These are phyloP conservation scores for Canna indica DNA, from an alignment of 176 grass and related monocot genomes.

Conservation along the genomic window DNA sequence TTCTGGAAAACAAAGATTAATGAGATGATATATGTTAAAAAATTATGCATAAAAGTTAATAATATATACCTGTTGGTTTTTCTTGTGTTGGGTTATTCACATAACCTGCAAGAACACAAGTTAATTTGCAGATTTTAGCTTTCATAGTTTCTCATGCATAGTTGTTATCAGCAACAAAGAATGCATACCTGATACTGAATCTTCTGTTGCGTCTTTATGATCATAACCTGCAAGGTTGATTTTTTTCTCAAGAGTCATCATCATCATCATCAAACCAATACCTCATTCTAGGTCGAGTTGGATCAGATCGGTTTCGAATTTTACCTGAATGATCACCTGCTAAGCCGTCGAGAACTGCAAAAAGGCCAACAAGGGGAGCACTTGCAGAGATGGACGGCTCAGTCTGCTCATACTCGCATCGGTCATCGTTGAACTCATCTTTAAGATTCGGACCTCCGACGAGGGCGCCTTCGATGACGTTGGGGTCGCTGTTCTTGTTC, in stretches of 20 bases:
- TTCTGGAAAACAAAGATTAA: neutral
- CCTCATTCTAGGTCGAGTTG: neutral
- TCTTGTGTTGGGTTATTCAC: neutral
- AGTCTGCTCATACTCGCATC: slow-evolving; percentile 57
- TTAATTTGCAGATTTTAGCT: too few relatives aligned
- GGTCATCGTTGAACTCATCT: slow-evolving; percentile 64
- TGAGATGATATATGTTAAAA: neutral
- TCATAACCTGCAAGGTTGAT: slow-evolving; percentile 3
- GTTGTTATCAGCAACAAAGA: neutral
- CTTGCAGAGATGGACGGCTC: slow-evolving; percentile 55
- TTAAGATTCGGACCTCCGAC: slow-evolving; percentile 60
- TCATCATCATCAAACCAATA: neutral
- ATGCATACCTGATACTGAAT: neutral
- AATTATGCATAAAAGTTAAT: too few relatives aligned
- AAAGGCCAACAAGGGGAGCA: slow-evolving; percentile 64
- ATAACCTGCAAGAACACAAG: neutral
- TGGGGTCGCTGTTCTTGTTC: slow-evolving; percentile 47
- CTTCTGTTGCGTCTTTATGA: neutral
- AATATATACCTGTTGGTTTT: too few relatives aligned
- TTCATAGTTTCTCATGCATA: too few relatives aligned
- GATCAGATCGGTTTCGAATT: neutral
- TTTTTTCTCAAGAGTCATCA: neutral
- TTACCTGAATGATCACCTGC: slow-evolving; percentile 4
- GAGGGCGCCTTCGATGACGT: slow-evolving; percentile 62
- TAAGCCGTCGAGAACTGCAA: slow-evolving; percentile 36